These are phyloP conservation scores for Cymbopogon citratus DNA, from an alignment of 176 grass and related monocot species.

Conservation along the genomic window DNA sequence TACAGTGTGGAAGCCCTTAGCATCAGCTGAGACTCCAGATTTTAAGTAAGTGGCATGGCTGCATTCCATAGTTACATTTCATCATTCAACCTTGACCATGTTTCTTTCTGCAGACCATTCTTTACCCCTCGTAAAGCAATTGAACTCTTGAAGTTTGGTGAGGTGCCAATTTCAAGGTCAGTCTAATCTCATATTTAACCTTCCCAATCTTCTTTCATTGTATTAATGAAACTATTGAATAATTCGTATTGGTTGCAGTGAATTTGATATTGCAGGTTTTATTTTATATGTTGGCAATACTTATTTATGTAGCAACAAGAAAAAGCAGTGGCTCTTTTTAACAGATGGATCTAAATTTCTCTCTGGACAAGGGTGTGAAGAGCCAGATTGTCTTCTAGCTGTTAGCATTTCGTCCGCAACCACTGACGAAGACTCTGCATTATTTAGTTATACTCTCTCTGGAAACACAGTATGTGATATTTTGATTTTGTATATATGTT, in stretches of 20 bases:
- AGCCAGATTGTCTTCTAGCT: slow-evolving; percentile 61
- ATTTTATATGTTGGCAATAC: slow-evolving; percentile 68
- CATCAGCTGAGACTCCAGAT: slow-evolving; percentile 44
- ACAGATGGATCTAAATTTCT: slow-evolving; percentile 63
- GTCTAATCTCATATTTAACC: slow-evolving; percentile 18
- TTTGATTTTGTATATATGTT: background rate
- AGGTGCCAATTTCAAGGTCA: slow-evolving; percentile 77
- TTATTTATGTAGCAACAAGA: slow-evolving; percentile 62
- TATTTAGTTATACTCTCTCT: slow-evolving; percentile 61
- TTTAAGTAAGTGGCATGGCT: slow-evolving; percentile 65
- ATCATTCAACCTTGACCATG: slow-evolving; percentile 4
- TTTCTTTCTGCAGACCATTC: slow-evolving; percentile 64
- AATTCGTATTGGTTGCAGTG: slow-evolving; percentile 52
- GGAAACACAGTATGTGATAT: slow-evolving; percentile 65
- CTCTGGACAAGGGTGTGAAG: slow-evolving; percentile 33
- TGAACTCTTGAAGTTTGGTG: slow-evolving; percentile 64
- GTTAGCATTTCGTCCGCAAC: slow-evolving; percentile 56
- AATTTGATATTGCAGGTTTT: slow-evolving; percentile 82
- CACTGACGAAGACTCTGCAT: slow-evolving; percentile 40
- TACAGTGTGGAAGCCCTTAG: slow-evolving; percentile 60
- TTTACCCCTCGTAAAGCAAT: slow-evolving; percentile 71
- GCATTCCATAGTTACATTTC: background rate
- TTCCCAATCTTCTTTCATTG: background rate
- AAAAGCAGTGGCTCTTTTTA: slow-evolving; percentile 91
- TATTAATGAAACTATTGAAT: slow-evolving; percentile 11